Evolutionary conservation across 306 rosid species (phyloP).

Genomic region (Neltuma alba): DNA sequence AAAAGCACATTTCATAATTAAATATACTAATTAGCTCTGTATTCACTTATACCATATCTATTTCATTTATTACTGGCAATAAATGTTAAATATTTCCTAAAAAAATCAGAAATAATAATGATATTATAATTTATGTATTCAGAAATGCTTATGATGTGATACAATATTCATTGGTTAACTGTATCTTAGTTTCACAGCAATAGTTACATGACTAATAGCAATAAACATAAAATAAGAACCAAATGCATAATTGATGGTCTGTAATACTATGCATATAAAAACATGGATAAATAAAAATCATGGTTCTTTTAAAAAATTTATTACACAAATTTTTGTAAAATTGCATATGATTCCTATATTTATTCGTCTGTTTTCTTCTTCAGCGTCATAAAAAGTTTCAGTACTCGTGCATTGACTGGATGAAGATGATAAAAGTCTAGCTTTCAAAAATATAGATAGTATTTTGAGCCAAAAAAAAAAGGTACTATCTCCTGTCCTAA

Average conservation of each 20-base stretch:
- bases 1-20: neutral
- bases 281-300: neutral
- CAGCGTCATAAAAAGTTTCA: too few species aligned
- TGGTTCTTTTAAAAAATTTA: neutral
- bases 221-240: neutral
- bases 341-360: too few species aligned
- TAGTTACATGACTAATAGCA: neutral
- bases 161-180: neutral
- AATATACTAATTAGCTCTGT: neutral
- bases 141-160: neutral
- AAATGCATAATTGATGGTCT: neutral
- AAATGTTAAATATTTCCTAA: neutral
- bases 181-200: neutral
- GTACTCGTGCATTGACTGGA: neutral
- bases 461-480: too few species aligned
- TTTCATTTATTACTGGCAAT: neutral
- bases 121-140: too few species aligned
- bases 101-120: neutral
- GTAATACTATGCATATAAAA: neutral
- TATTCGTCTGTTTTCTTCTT: too few species aligned
- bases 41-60: neutral
- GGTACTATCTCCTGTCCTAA: too few species aligned
- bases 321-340: neutral
- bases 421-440: neutral
- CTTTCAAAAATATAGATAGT: neutral